These are phyloP conservation scores for Gamsiella multidivaricata DNA, from an alignment of 192 early-diverging fungal genomes.

Conservation along the genomic window DNA sequence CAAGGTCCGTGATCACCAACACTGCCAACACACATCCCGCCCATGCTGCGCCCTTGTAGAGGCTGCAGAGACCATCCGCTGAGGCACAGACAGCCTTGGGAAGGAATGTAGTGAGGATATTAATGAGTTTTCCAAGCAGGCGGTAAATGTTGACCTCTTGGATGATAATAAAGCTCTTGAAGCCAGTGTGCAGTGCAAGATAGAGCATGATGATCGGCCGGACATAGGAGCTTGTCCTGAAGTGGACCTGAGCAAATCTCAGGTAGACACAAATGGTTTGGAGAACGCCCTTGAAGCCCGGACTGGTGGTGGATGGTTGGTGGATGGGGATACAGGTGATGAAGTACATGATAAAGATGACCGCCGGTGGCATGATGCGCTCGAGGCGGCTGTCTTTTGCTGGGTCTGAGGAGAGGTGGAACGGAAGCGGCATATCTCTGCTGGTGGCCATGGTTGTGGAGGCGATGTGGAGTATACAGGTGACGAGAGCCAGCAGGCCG, in stretches of 20 bases:
- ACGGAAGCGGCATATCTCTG: not conserved
- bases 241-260: not conserved
- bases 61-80: not conserved
- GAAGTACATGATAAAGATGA: not conserved
- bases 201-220: not conserved
- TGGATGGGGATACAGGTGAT: not conserved
- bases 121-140: not conserved
- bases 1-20: not conserved
- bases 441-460: not conserved
- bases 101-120: not conserved
- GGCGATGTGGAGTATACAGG: no score
- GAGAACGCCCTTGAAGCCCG: no score
- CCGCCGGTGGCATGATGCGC: not conserved
- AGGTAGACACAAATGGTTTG: not conserved
- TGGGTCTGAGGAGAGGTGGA: not conserved
- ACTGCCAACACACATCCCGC: not conserved
- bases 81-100: not conserved
- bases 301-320: not conserved
- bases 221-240: not conserved
- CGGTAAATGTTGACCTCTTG: not conserved
- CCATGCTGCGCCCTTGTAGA: not conserved
- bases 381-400: not conserved
- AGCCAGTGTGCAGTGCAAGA: not conserved
- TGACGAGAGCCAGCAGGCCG: no score
- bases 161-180: not conserved